phyloP scores from a whole-genome alignment of 2,329 filamentous ascomycete species.

The Neodidymelliopsis sp. region DNA sequence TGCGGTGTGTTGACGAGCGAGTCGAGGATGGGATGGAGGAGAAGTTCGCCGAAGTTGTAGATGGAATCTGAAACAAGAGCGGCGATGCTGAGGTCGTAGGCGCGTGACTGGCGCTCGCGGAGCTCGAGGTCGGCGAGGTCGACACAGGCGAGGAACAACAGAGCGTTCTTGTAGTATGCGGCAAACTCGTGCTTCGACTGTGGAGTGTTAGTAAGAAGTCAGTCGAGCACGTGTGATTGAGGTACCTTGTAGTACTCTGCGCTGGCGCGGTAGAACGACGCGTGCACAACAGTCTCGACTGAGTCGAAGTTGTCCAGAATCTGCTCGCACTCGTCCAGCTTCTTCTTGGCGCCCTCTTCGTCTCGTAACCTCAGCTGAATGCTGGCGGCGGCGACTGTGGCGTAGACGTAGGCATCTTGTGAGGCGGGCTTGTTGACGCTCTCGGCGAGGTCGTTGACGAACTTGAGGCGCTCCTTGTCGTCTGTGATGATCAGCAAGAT shows the following conservation, averaged over 20 bases:
- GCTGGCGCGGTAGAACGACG: constrained; percentile 94
- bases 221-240: neutral
- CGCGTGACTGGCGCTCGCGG: constrained; percentile 79
- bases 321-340: constrained; percentile 85
- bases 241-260: constrained; percentile 86
- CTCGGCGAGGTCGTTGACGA: constrained; percentile 81
- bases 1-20: constrained; percentile 77
- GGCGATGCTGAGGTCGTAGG: constrained; percentile 91
- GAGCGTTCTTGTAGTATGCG: constrained; percentile 95
- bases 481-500: constrained; percentile 62
- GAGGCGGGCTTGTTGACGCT: constrained; percentile 92
- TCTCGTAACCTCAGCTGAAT: constrained; percentile 84
- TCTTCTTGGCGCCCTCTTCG: constrained; percentile 81
- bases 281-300: constrained; percentile 94
- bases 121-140: constrained; percentile 77
- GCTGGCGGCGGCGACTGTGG: constrained; percentile 85
- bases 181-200: constrained; percentile 88
- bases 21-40: constrained; percentile 94
- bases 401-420: constrained; percentile 95
- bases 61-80: constrained; percentile 93
- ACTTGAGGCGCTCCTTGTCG: constrained; percentile 82
- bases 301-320: constrained; percentile 92
- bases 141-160: constrained; percentile 96
- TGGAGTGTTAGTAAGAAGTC: neutral
- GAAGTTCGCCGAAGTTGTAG: constrained; percentile 99